Evolutionary conservation across 2,329 filamentous ascomycete species (phyloP).

Genomic region (Thielaviopsis musarum): DNA sequence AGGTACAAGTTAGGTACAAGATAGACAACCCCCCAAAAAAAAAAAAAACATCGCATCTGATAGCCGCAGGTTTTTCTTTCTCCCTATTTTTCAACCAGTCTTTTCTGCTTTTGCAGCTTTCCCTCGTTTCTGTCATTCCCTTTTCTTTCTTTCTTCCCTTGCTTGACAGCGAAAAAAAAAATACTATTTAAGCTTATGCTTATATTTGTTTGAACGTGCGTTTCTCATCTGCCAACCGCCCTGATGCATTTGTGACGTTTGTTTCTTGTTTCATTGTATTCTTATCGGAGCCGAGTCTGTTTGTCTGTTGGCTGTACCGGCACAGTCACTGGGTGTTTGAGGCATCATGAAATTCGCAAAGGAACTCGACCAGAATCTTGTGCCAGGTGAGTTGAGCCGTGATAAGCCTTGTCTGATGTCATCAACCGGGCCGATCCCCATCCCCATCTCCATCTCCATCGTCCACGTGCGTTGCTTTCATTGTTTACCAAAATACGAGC

Average conservation of each 20-base stretch:
- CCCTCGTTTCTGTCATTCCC: too few relatives aligned
- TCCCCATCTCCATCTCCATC: background rate
- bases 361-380: conserved; percentile 72
- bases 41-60: too few relatives aligned
- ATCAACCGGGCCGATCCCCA: background rate
- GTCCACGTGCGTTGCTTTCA: background rate
- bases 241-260: too few relatives aligned
- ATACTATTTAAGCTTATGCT: background rate
- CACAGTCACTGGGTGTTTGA: background rate
- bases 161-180: background rate
- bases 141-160: background rate
- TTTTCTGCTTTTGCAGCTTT: background rate
- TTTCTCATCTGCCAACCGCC: too few relatives aligned
- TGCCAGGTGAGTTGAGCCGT: conserved; percentile 42
- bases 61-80: too few relatives aligned
- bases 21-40: too few relatives aligned
- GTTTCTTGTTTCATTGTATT: background rate
- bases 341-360: conserved; percentile 49
- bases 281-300: background rate
- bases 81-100: background rate
- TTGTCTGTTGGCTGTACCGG: background rate
- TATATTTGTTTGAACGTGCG: too few relatives aligned
- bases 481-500: background rate
- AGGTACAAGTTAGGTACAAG: too few relatives aligned
- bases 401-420: background rate